Conservation (phyloP, 257 asterid genomes). For the Solanum pimpinellifolium region DNA sequence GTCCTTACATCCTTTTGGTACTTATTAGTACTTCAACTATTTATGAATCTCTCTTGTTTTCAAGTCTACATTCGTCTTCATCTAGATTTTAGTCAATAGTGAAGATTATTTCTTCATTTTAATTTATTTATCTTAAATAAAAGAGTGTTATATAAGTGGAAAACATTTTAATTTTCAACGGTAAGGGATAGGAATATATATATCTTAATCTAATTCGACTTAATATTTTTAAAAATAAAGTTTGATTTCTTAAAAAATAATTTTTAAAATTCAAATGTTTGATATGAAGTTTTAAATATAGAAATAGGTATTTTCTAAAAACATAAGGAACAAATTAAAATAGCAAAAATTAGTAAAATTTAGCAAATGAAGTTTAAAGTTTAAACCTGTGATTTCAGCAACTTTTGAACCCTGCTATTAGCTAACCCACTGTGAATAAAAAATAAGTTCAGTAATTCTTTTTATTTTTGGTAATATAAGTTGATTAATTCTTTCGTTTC, state of each 20-base stretch:
- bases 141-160: too few species aligned
- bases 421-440: not conserved
- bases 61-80: not conserved
- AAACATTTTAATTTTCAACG: rapidly evolving
- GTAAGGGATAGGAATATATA: too few species aligned
- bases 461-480: not conserved
- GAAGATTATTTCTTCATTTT: rapidly evolving
- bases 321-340: too few species aligned
- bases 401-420: not conserved
- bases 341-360: too few species aligned
- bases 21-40: not conserved
- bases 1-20: not conserved
- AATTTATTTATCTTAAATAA: too few species aligned
- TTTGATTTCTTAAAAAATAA: too few species aligned
- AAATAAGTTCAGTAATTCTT: too few species aligned
- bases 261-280: not conserved
- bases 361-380: too few species aligned
- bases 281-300: not conserved
- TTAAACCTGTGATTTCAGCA: not conserved
- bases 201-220: too few species aligned
- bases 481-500: too few species aligned
- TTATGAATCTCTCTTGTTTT: not conserved
- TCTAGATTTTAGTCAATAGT: not conserved
- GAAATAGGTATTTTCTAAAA: too few species aligned
- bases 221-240: too few species aligned